Percentiles rank a stretch among this genome's conserved stretches.
These are phyloP conservation scores for Xylaria sp. DNA, from an alignment of 2,329 filamentous ascomycete genomes.

Conservation along the genomic window DNA sequence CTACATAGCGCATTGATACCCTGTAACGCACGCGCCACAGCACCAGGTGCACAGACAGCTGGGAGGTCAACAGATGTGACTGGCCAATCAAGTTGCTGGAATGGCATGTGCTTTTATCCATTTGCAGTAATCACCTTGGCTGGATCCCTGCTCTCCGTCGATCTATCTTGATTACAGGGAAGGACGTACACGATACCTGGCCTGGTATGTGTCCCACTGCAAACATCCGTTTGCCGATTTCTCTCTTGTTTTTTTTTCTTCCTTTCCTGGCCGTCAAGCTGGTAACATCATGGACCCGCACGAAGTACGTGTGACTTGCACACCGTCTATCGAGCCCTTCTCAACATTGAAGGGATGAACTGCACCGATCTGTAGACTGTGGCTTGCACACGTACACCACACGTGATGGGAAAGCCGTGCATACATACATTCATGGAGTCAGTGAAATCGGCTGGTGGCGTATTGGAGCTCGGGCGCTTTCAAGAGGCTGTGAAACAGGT, in stretches of 20 bases:
- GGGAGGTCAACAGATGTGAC: neutral
- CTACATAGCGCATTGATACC: no score
- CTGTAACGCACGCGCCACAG: neutral
- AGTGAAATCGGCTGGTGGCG: neutral
- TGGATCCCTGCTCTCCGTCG: constrained; percentile 1
- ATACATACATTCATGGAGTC: neutral
- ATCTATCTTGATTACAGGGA: neutral
- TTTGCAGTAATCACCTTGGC: constrained; percentile 24
- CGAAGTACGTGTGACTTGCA: neutral
- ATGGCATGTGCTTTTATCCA: constrained; percentile 12
- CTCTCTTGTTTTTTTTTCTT: constrained; percentile 3
- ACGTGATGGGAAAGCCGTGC: neutral
- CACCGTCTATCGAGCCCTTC: neutral
- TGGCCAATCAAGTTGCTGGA: constrained; percentile 14
- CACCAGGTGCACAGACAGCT: neutral
- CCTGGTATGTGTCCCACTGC: no score
- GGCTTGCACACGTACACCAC: no score
- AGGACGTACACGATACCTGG: no score
- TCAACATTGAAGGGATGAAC: neutral
- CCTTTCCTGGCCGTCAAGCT: constrained; percentile 2
- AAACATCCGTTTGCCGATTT: neutral
- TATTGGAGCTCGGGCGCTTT: neutral
- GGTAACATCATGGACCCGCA: constrained; percentile 5
- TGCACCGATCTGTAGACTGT: neutral
- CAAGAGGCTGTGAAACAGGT: neutral